Evolutionary conservation across 805 yeast species (phyloP).

Genomic region (Wilhelminamyces savonicus): DNA sequence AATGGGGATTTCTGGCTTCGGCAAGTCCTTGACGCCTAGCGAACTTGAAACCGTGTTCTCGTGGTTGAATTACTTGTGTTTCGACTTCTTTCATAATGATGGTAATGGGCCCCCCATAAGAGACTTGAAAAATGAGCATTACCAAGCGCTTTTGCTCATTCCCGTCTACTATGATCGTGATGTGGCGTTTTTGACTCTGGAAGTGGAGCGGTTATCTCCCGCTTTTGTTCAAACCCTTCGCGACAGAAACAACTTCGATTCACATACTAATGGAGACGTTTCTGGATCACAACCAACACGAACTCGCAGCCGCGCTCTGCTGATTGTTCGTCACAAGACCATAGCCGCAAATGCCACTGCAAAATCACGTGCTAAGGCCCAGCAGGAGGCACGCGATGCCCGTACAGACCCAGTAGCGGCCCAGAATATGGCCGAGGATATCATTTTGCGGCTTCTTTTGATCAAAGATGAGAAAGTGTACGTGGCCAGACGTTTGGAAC

Average conservation of each 20-base stretch:
- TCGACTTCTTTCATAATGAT: constrained; percentile 71
- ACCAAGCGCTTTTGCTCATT: constrained; percentile 56
- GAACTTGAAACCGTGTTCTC: constrained; percentile 65
- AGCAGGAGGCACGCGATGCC: constrained; percentile 22
- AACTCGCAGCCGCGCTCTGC: constrained; percentile 31
- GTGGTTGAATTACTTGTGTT: constrained; percentile 63
- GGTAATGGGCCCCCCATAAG: constrained; percentile 77
- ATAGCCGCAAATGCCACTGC: constrained; percentile 68
- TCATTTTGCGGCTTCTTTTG: constrained; percentile 64
- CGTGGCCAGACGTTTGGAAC: constrained; percentile 54
- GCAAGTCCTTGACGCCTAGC: constrained; percentile 46
- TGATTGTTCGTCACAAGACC: constrained; percentile 58
- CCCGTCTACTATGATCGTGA: constrained; percentile 60
- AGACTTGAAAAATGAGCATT: constrained; percentile 53
- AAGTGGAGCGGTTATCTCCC: constrained; percentile 55
- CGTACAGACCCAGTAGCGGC: constrained; percentile 32
- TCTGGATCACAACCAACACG: constrained; percentile 3
- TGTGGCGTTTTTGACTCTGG: constrained; percentile 41
- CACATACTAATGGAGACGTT: background rate
- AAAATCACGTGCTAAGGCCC: constrained; percentile 39
- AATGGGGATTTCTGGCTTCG: constrained; percentile 41
- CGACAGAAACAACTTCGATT: constrained; percentile 41
- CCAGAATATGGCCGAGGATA: constrained; percentile 50
- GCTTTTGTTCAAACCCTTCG: constrained; percentile 44
- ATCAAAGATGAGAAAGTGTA: constrained; percentile 56